Conservation (phyloP, 2,329 filamentous ascomycete genomes). For the Beauveria rudraprayagi region DNA sequence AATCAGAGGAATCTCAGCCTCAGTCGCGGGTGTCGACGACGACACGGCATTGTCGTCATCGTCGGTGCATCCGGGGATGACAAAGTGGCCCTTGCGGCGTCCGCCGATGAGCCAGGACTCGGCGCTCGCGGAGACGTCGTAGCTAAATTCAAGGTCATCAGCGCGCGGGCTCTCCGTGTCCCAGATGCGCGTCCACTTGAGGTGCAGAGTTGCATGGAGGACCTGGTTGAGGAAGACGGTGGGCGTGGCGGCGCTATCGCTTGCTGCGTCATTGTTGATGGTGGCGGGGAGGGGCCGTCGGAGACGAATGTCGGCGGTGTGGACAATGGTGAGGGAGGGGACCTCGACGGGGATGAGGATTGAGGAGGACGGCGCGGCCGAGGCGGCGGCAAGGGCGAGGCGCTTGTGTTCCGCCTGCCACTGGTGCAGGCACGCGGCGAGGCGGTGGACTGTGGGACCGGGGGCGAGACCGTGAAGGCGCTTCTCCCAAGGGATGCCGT, state of each 20-base stretch:
- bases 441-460: conserved; percentile 22
- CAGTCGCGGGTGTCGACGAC: conserved; percentile 36
- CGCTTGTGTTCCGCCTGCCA: conserved; percentile 26
- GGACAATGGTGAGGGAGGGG: conserved; percentile 71
- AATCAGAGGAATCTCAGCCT: conserved; percentile 58
- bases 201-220: conserved; percentile 51
- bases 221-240: conserved; percentile 56
- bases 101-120: conserved; percentile 84
- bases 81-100: conserved; percentile 69
- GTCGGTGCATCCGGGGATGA: conserved; percentile 35
- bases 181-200: conserved; percentile 57
- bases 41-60: conserved; percentile 10
- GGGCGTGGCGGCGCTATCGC: conserved; percentile 26
- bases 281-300: conserved; percentile 27
- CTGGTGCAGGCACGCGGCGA: conserved; percentile 22
- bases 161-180: conserved; percentile 36
- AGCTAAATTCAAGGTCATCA: conserved; percentile 64
- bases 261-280: conserved; percentile 18
- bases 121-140: conserved; percentile 66
- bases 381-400: conserved; percentile 19
- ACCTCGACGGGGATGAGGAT: conserved; percentile 89
- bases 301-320: conserved; percentile 64
- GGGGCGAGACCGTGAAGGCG: conserved; percentile 43
- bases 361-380: conserved; percentile 39
- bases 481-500: conserved; percentile 37